These are phyloP conservation scores for Cytospora paraplurivora DNA, from an alignment of 2,329 filamentous ascomycete genomes.

Conservation along the genomic window DNA sequence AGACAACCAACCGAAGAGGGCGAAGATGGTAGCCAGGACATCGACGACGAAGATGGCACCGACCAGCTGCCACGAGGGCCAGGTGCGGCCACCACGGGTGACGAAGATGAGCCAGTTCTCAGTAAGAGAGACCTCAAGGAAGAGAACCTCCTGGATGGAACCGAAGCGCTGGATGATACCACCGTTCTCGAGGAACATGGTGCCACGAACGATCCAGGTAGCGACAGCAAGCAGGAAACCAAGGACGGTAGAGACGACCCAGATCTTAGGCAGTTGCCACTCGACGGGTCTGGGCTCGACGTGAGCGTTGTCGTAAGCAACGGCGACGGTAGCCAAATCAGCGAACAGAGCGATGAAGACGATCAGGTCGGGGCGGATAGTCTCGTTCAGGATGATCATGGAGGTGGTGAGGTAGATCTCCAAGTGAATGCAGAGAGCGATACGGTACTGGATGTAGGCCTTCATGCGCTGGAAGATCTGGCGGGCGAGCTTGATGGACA, in stretches of 20 bases:
- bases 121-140: conserved; percentile 71
- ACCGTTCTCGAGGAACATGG: conserved; percentile 68
- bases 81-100: conserved; percentile 71
- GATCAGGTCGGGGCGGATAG: conserved; percentile 70
- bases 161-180: conserved; percentile 77
- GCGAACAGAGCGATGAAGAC: conserved; percentile 81
- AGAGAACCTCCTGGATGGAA: conserved; percentile 73
- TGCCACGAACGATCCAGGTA: conserved; percentile 74
- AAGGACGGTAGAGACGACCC: conserved; percentile 72
- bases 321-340: conserved; percentile 76
- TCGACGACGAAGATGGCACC: conserved; percentile 72
- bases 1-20: conserved; percentile 73
- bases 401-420: conserved; percentile 77
- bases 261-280: conserved; percentile 81
- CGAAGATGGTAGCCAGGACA: conserved; percentile 71
- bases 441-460: conserved; percentile 76
- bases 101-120: conserved; percentile 83
- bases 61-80: conserved; percentile 74
- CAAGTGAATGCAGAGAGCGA: conserved; percentile 72
- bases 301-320: conserved; percentile 79
- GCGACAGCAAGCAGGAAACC: conserved; percentile 67
- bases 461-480: conserved; percentile 81
- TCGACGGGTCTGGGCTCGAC: conserved; percentile 75
- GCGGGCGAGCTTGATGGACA: conserved; percentile 72
- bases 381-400: conserved; percentile 81